A percentile compares a stretch with the other conserved stretches of the same genome.
These are phyloP conservation scores for Euphorbia lathyris DNA, from an alignment of 345 rosid genomes.

Conservation along the genomic window DNA sequence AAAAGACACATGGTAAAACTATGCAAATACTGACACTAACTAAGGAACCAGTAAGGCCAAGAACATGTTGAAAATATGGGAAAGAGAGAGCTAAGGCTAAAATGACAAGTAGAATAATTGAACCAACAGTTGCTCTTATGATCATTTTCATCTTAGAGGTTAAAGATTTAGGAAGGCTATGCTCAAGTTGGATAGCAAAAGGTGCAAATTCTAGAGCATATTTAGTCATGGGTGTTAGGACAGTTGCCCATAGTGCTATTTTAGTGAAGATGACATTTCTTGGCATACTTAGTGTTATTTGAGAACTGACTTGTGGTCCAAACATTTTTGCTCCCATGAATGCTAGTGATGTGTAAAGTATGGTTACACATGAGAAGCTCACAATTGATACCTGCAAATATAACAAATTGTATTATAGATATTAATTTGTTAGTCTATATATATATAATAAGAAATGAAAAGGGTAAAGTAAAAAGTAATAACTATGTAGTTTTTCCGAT, in stretches of 20 bases:
- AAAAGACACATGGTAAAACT: conserved; percentile 58
- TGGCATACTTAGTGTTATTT: conserved; percentile 74
- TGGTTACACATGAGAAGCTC: conserved; percentile 59
- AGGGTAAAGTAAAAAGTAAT: too few species aligned
- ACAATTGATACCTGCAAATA: conserved; percentile 54
- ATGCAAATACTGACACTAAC: conserved; percentile 52
- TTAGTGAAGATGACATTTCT: conserved; percentile 50
- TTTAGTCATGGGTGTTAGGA: conserved; percentile 74
- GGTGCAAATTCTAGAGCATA: conserved; percentile 77
- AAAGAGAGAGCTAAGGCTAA: conserved; percentile 52
- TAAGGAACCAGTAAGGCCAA: conserved; percentile 69
- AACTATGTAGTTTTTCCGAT: too few species aligned
- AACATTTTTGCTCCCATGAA: conserved; percentile 74
- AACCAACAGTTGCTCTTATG: conserved; percentile 52
- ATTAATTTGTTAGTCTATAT: too few species aligned
- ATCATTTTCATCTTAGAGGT: conserved; percentile 33
- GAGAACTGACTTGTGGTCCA: conserved; percentile 55
- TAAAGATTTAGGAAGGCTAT: conserved; percentile 45
- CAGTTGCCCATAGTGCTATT: conserved; percentile 76
- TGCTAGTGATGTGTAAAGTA: conserved; percentile 50
- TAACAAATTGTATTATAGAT: background rate
- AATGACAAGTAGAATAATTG: conserved; percentile 46
- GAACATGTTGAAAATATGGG: conserved; percentile 66
- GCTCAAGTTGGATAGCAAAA: conserved; percentile 68
- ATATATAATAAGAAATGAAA: too few species aligned